These are phyloP conservation scores for Paramecium primaurelia DNA, from an alignment of 73 alveolate species.

Conservation along the genomic window DNA sequence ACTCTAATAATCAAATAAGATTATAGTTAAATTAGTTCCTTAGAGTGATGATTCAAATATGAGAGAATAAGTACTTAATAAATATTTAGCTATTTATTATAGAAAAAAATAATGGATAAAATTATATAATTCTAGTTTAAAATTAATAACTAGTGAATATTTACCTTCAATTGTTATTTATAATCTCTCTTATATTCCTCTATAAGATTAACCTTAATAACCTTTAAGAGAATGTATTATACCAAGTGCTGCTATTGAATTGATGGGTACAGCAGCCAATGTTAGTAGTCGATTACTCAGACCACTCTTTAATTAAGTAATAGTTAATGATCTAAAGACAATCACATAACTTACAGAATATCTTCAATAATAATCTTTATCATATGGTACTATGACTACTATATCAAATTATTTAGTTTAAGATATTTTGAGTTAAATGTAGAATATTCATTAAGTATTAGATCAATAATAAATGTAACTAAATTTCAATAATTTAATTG, in stretches of 20 bases:
- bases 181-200: background rate
- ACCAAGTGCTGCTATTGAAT: slow-evolving; percentile 44
- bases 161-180: slow-evolving; percentile 40
- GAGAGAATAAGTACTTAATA: background rate
- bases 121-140: background rate
- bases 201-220: background rate
- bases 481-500: background rate
- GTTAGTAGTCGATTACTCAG: slow-evolving; percentile 14
- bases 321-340: background rate
- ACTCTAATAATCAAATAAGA: background rate
- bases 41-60: background rate
- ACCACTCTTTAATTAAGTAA: background rate
- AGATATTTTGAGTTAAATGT: background rate
- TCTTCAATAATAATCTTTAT: background rate
- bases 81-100: background rate
- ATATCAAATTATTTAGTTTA: background rate
- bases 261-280: slow-evolving; percentile 44
- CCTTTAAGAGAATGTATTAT: slow-evolving; percentile 41
- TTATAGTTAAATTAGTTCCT: background rate
- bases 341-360: background rate
- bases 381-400: background rate
- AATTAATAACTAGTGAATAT: background rate
- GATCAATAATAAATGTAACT: background rate
- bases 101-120: background rate
- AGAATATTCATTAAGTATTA: background rate